Conservation (phyloP, 441 rosid genomes). For the Cnidoscolus chayamansa region DNA sequence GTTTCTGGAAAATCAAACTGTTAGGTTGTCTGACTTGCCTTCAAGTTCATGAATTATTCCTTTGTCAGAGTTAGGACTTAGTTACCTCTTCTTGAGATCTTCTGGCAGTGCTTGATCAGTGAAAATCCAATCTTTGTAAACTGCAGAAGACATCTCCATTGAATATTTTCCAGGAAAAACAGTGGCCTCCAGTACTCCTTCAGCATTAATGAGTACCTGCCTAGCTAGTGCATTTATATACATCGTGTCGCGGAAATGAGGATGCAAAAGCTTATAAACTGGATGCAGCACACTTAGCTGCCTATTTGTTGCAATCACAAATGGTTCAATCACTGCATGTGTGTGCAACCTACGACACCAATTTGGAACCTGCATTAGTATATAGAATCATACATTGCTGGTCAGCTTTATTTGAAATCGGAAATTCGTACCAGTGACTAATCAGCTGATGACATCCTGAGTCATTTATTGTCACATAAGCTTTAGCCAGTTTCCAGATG, state of each 20-base stretch:
- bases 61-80: background rate
- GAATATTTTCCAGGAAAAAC: conserved; percentile 69
- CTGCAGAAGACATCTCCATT: conserved; percentile 64
- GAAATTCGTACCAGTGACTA: conserved; percentile 54
- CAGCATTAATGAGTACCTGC: conserved; percentile 63
- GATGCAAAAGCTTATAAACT: conserved; percentile 64
- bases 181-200: conserved; percentile 61
- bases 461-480: conserved; percentile 68
- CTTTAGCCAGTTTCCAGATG: conserved; percentile 74
- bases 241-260: conserved; percentile 85
- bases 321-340: conserved; percentile 73
- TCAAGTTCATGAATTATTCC: background rate
- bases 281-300: conserved; percentile 79
- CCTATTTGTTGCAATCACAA: conserved; percentile 72
- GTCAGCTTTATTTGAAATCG: background rate
- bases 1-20: too few species aligned
- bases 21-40: too few species aligned
- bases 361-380: background rate
- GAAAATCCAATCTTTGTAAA: conserved; percentile 66
- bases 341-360: conserved; percentile 43
- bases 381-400: background rate
- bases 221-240: conserved; percentile 77
- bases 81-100: conserved; percentile 72
- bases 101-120: conserved; percentile 73
- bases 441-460: conserved; percentile 72